These are phyloP conservation scores for Melocanna baccifera DNA, from an alignment of 176 grass and related monocot genomes.

Conservation along the genomic window DNA sequence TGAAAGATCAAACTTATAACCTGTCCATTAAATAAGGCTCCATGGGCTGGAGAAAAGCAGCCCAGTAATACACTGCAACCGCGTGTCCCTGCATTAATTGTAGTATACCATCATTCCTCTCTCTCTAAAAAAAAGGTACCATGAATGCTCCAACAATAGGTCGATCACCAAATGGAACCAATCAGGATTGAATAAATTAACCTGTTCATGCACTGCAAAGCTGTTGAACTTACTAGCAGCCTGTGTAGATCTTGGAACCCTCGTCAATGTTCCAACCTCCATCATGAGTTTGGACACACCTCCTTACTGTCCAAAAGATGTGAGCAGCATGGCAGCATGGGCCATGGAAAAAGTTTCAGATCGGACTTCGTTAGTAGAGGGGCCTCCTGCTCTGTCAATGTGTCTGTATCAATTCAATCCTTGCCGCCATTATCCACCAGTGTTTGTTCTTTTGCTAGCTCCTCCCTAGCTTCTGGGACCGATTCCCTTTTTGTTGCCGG, in stretches of 20 bases:
- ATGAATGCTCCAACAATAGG: background rate
- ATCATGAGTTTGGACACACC: background rate
- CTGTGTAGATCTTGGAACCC: slow-evolving; percentile 11
- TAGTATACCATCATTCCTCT: background rate
- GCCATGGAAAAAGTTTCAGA: background rate
- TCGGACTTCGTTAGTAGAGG: background rate
- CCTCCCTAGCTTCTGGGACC: background rate
- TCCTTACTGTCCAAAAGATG: slow-evolving; percentile 12
- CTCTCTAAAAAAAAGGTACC: background rate
- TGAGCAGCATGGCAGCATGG: background rate
- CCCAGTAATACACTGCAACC: background rate
- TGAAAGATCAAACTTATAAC: background rate
- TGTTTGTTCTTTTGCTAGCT: background rate
- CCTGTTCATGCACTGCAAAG: background rate
- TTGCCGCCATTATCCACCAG: background rate
- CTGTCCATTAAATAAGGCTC: background rate
- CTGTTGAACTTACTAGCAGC: background rate
- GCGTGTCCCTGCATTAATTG: background rate
- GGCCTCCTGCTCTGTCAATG: background rate
- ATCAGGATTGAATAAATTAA: background rate
- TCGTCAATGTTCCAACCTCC: background rate
- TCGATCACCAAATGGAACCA: background rate
- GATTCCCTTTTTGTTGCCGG: background rate
- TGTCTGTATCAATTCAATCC: slow-evolving; percentile 33
- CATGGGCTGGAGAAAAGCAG: background rate